These are phyloP conservation scores for Sordaria brevicollis DNA, from an alignment of 495 filamentous ascomycete genomes.

Conservation along the genomic window DNA sequence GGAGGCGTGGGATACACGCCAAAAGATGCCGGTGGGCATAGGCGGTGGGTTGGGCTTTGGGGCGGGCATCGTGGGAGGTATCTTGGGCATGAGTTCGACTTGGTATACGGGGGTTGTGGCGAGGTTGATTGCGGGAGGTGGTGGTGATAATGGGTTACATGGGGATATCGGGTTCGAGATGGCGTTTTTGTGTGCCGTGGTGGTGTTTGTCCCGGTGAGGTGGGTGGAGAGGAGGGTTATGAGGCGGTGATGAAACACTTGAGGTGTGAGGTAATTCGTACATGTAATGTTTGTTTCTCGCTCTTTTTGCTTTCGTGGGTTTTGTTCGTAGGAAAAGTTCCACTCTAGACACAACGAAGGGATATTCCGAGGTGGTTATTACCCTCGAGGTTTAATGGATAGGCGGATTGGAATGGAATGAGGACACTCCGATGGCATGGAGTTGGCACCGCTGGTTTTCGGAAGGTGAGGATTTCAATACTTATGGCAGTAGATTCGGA, in stretches of 20 bases:
- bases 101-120: conserved; percentile 44
- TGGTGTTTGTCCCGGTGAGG: conserved; percentile 23
- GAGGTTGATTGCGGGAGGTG: conserved; percentile 28
- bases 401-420: too few relatives aligned
- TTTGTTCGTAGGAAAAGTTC: too few relatives aligned
- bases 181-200: conserved; percentile 35
- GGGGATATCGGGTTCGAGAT: conserved; percentile 51
- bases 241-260: conserved; percentile 1
- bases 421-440: too few relatives aligned
- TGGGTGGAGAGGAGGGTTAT: conserved; percentile 11
- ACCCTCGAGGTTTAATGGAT: too few relatives aligned
- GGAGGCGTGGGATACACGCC: conserved; percentile 39
- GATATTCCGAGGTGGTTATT: too few relatives aligned
- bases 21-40: conserved; percentile 35
- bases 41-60: conserved; percentile 36
- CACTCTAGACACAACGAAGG: too few relatives aligned
- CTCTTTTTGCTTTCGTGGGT: too few relatives aligned
- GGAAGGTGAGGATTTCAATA: too few relatives aligned
- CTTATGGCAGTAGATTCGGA: too few relatives aligned
- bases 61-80: conserved; percentile 33
- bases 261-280: too few relatives aligned
- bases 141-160: conserved; percentile 16
- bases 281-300: too few relatives aligned
- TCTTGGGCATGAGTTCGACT: conserved; percentile 42
- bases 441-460: too few relatives aligned